Conservation (phyloP, 768 basidiomycete species). For the Leucocoprinus leucothites region DNA sequence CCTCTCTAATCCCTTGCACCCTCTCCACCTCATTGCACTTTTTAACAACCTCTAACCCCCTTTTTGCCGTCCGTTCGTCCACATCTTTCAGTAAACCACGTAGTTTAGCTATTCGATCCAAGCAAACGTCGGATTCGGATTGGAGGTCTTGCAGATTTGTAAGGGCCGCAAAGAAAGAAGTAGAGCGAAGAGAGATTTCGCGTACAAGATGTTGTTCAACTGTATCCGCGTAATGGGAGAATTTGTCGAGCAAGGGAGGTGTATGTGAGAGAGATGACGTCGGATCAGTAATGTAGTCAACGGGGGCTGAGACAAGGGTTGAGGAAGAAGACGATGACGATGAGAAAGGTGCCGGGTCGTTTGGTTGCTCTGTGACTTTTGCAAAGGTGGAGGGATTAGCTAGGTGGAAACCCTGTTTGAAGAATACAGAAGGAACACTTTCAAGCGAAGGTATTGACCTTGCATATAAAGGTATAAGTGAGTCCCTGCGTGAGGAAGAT, state of each 20-base stretch:
- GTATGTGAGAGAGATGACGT: conserved; percentile 57
- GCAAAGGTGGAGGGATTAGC: conserved; percentile 76
- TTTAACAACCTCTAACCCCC: conserved; percentile 73
- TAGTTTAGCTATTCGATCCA: conserved; percentile 70
- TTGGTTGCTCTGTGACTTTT: conserved; percentile 68
- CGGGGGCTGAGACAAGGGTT: conserved; percentile 19
- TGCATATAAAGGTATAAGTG: conserved; percentile 21
- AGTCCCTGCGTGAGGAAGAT: conserved; percentile 14
- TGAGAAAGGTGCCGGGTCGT: conserved; percentile 20
- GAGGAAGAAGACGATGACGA: conserved; percentile 18
- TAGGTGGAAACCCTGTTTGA: conserved; percentile 74
- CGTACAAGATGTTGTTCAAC: conserved; percentile 92
- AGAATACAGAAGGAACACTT: conserved; percentile 79
- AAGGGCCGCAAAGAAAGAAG: conserved; percentile 95
- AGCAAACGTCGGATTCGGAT: conserved; percentile 81
- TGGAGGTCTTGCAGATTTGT: conserved; percentile 92
- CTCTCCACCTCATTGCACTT: conserved; percentile 60
- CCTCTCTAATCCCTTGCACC: conserved; percentile 56
- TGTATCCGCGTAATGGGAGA: conserved; percentile 90
- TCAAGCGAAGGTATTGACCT: conserved; percentile 66
- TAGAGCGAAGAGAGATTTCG: conserved; percentile 87
- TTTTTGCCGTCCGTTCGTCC: conserved; percentile 72
- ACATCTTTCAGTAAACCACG: conserved; percentile 71
- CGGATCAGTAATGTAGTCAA: conserved; percentile 42
- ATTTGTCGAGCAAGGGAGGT: conserved; percentile 78